These are phyloP conservation scores for Trichoderma brevicompactum DNA, from an alignment of 2,329 filamentous ascomycete genomes.

Conservation along the genomic window DNA sequence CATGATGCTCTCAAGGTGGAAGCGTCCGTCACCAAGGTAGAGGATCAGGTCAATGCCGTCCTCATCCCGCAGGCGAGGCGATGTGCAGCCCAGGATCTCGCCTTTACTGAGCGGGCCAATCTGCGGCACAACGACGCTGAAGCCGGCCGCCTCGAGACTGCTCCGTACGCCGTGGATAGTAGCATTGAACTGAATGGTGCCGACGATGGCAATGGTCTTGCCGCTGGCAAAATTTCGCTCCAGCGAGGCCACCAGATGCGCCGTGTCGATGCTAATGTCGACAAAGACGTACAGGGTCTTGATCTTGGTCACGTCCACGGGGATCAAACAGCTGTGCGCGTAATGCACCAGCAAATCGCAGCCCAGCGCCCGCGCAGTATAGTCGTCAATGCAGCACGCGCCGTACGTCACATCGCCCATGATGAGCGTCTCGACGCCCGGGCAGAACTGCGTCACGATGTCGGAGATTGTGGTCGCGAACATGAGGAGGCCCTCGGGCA, in stretches of 20 bases:
- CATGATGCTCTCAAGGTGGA: conserved; percentile 98
- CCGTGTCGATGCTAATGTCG: conserved; percentile 92
- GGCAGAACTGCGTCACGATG: conserved; percentile 92
- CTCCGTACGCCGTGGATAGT: conserved; percentile 86
- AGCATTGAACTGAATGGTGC: conserved; percentile 98
- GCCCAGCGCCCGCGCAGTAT: conserved; percentile 89
- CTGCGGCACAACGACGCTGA: conserved; percentile 84
- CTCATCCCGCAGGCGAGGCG: conserved; percentile 67
- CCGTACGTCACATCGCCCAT: conserved; percentile 99
- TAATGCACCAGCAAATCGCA: conserved; percentile 97
- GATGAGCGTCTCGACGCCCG: conserved; percentile 88
- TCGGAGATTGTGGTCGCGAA: conserved; percentile 98
- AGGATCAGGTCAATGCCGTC: conserved; percentile 75
- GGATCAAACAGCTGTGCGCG: conserved; percentile 94
- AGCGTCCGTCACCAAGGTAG: conserved; percentile 89
- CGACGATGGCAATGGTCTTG: conserved; percentile 89
- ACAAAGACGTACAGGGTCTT: conserved; percentile 98
- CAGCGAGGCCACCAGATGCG: conserved; percentile 83
- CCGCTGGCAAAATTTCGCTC: conserved; percentile 84
- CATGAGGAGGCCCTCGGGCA: conserved; percentile 91
- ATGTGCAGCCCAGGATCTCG: conserved; percentile 97
- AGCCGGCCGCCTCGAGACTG: conserved; percentile 80
- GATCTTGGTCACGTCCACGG: conserved; percentile 94
- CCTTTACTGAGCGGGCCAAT: conserved; percentile 91
- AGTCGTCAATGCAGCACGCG: conserved; percentile 98